phyloP scores from a whole-genome alignment of 176 grass and related monocot species.

The Paspalum vaginatum region DNA sequence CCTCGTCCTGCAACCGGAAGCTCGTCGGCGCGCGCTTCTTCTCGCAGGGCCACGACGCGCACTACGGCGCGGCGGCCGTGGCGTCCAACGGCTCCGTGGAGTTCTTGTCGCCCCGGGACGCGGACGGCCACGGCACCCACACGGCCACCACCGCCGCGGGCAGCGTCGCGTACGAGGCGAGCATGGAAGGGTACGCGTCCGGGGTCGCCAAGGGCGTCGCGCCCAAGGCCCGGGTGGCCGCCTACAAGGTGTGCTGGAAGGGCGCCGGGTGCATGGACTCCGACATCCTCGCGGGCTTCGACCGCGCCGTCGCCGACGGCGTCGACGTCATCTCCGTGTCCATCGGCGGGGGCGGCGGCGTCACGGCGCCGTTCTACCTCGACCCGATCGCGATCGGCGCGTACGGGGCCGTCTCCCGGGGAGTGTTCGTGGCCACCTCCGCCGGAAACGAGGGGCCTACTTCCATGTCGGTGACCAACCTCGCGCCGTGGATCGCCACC shows the following conservation, averaged over 20 bases:
- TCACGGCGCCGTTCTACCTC: conserved; percentile 74
- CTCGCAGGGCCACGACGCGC: conserved; percentile 67
- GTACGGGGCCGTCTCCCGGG: conserved; percentile 70
- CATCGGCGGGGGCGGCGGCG: conserved; percentile 79
- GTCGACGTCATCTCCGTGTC: conserved; percentile 92
- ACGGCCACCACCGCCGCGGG: conserved; percentile 88
- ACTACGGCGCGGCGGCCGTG: conserved; percentile 44
- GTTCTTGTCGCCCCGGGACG: conserved; percentile 83
- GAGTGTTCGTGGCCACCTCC: conserved; percentile 91
- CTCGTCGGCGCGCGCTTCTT: conserved; percentile 90
- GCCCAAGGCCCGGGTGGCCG: conserved; percentile 82
- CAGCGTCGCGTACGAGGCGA: conserved; percentile 73
- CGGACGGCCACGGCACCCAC: conserved; percentile 90
- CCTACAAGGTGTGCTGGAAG: conserved; percentile 97
- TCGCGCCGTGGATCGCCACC: conserved; percentile 88
- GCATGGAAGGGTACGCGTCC: conserved; percentile 76
- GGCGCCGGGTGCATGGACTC: conserved; percentile 87
- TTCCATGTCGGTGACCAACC: conserved; percentile 82
- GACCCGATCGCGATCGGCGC: conserved; percentile 89
- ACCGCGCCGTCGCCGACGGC: conserved; percentile 86
- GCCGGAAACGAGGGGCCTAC: conserved; percentile 87
- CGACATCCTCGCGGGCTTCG: conserved; percentile 94
- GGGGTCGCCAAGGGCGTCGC: conserved; percentile 95
- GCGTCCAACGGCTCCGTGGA: conserved; percentile 70
- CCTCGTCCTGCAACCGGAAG: conserved; percentile 77